phyloP scores from a whole-genome alignment of 176 grass and related monocot genomes.

The Lolium perenne region DNA sequence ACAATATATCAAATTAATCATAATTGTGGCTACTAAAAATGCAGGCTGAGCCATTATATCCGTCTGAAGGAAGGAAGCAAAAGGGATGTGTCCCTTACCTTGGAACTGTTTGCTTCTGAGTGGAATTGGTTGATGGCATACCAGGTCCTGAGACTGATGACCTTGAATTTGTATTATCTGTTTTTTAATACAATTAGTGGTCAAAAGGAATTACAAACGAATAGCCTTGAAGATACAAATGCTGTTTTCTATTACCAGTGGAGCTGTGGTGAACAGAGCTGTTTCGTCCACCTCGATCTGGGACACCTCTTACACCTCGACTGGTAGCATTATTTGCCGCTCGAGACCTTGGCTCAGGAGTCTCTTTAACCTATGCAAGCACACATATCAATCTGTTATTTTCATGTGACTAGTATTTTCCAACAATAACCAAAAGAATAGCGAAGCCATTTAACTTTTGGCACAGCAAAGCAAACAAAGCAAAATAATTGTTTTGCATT shows the following conservation, averaged over 20 bases:
- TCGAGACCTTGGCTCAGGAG: constrained; percentile 72
- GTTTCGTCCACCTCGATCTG: constrained; percentile 67
- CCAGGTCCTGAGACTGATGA: constrained; percentile 62
- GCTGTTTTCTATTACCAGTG: constrained; percentile 56
- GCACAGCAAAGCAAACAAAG: background rate
- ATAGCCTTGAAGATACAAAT: constrained; percentile 14
- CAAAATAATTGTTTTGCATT: background rate
- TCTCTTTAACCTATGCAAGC: constrained; percentile 76
- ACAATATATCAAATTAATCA: background rate
- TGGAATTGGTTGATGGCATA: constrained; percentile 50
- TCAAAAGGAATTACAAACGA: constrained; percentile 32
- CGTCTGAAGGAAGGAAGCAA: constrained; percentile 11
- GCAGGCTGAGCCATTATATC: background rate
- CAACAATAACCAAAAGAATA: constrained; percentile 25
- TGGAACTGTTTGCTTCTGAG: constrained; percentile 59
- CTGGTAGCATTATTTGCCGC: constrained; percentile 59
- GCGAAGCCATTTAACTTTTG: constrained; percentile 6
- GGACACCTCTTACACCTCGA: constrained; percentile 65
- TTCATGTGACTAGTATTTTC: constrained; percentile 19
- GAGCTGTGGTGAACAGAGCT: constrained; percentile 60
- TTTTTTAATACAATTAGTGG: constrained; percentile 31
- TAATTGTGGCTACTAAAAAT: background rate
- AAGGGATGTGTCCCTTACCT: constrained; percentile 53
- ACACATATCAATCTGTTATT: constrained; percentile 35
- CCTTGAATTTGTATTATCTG: constrained; percentile 53